Evolutionary conservation across 768 basidiomycete species (phyloP), one percentile per base, ranked within the genome.

Genomic region (Leccinum fibrillosum): DNA sequence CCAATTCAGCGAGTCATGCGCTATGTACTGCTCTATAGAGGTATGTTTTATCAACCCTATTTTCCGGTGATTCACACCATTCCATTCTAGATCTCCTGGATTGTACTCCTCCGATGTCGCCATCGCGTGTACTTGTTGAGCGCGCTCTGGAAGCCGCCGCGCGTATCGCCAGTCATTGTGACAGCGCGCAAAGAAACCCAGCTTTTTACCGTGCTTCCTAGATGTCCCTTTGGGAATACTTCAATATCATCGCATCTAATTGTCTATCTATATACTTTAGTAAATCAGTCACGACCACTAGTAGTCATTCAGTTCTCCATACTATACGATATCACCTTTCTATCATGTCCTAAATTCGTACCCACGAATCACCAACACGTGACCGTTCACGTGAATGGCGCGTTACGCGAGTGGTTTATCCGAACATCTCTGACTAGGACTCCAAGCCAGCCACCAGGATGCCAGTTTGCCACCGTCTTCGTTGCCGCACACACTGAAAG

Each of bases 1-100:
- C 86, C 86, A 17, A 79, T 80, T 13, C 85, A 88, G 65, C 75
- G 86, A 19, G 77, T 86, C n/a, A 81, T 81, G 71, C 76, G 86
- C 59, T 86, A 87, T 67, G 82, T 82, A 2, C 65, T 87, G 39
- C 72, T 86, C 45, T 86, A 82, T 60, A 80, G 75, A 77, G 86
- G 86, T 84, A 58, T 55, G 76, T 52, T 45, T 15, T 44, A 3
- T 72, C 9, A 28, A 23, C 50, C 35, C 28, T 15, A 2, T 54
- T 35, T n/a, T 25, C 30, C 11, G 47, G 32, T 34, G 25, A 37
- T 48, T 45, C 57, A 49, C 59, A 50, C 11, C 21, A 11, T 47
- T 62, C 39, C 48, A 32, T 34, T 50, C 15, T 52, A 86, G 86
- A 84, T 67, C 75, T 87, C 9, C 70, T 80, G 50, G 69, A 77